These are phyloP conservation scores for Sporothrix dimorphospora DNA, from an alignment of 2,329 filamentous ascomycete genomes.

Conservation along the genomic window DNA sequence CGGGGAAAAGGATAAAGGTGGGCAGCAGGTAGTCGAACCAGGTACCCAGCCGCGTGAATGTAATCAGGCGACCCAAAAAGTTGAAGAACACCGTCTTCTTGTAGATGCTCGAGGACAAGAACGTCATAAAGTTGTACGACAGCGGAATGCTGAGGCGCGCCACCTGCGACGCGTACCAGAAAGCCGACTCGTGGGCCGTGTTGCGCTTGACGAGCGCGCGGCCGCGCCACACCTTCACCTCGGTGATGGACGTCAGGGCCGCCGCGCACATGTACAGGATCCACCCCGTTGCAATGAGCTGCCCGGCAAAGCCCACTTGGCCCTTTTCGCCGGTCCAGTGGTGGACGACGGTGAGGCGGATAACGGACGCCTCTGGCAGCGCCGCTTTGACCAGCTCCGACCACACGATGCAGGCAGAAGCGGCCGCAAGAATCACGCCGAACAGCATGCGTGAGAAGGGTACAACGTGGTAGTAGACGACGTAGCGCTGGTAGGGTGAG, in stretches of 20 bases:
- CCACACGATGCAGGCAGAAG: constrained; percentile 86
- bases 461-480: constrained; percentile 73
- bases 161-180: constrained; percentile 93
- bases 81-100: constrained; percentile 80
- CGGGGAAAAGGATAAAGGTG: constrained; percentile 81
- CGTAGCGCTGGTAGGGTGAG: constrained; percentile 79
- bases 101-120: constrained; percentile 74
- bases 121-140: constrained; percentile 95
- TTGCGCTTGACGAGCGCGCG: constrained; percentile 86
- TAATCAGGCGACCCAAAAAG: constrained; percentile 82
- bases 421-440: constrained; percentile 70
- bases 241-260: constrained; percentile 82
- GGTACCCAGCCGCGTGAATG: constrained; percentile 77
- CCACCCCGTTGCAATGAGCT: constrained; percentile 83
- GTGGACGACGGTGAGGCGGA: constrained; percentile 69
- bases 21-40: constrained; percentile 91
- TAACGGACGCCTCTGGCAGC: constrained; percentile 73
- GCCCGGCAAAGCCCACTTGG: constrained; percentile 82
- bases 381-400: constrained; percentile 89
- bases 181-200: constrained; percentile 89
- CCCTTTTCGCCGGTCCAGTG: constrained; percentile 72
- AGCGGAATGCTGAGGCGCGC: constrained; percentile 91
- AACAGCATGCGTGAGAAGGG: constrained; percentile 68
- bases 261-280: constrained; percentile 95
- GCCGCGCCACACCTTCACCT: constrained; percentile 97